Evolutionary conservation across 148 eudicot species (phyloP), one percentile per base, ranked within the genome.

Genomic region (Gaultheria prostrata): DNA sequence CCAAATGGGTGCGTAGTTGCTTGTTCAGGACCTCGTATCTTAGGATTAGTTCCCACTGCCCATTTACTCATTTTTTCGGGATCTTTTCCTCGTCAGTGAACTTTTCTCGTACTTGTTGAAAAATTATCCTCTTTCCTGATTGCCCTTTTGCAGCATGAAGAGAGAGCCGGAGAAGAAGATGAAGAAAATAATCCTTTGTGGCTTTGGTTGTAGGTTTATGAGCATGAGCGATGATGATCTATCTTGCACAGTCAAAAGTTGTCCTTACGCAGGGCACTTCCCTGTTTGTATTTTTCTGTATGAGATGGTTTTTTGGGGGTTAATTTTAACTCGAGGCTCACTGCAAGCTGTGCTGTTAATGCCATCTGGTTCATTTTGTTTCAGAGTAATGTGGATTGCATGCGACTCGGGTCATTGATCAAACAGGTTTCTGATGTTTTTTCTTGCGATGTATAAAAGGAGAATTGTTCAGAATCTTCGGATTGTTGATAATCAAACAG

Each of bases 131-230:
- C 65, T 21, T 21, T 21, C n/a, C 3, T 10, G 5, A 1, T 59
- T 59, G 7, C 89, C 91, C 32, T 80, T 85, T 33, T 89, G 91
- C 73, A 85, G 80, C 86, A 75, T 80, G 87, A 83, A 61, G 86
- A 81, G 76, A 81, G 83, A 83, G 78, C 87, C 75, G 65, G 30
- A 50, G 83, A 35, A 39, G 39, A 78, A 72, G 83, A 76, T 15
- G 70, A 14, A 24, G 70, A 63, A 63, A 63, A 24, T 26, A 63
- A 63, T 5, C 33, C 32, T 35, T 45, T 21, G 51, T 45, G 43
- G 43, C 43, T 3, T 39, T 39, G 43, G 32, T 30, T 21, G 65
- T 59, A 59, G 65, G 28, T 59, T 59, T 20, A 21, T 59, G 65
- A 53, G 57, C 57, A 2, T 11, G 54, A 4, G 21, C 57, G 17